Conservation (phyloP, 192 early-diverging fungal species). For the Coemansia sp. region DNA sequence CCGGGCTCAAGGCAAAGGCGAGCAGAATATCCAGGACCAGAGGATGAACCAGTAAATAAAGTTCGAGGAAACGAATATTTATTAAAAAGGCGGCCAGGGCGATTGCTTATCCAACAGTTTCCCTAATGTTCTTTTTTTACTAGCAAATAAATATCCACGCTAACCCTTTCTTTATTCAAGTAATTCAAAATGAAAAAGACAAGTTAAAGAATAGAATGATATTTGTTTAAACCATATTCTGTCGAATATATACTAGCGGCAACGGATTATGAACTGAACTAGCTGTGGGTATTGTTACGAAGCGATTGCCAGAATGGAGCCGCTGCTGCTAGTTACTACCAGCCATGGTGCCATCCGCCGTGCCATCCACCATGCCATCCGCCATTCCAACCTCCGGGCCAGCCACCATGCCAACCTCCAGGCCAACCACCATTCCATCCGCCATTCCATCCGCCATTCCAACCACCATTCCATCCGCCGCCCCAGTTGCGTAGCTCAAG, state of each 20-base stretch:
- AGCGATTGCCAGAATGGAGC: too few species aligned
- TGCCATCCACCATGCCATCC: neutral
- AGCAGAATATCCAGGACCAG: constrained; percentile 37
- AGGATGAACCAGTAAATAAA: neutral
- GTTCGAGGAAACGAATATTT: neutral
- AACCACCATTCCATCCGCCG: neutral
- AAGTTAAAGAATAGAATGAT: neutral
- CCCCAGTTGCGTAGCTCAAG: neutral
- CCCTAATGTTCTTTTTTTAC: neutral
- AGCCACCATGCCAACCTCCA: neutral
- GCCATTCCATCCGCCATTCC: neutral
- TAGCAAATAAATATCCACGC: neutral
- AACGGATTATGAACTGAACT: too few species aligned
- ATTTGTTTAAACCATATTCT: too few species aligned
- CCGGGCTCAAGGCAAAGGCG: neutral
- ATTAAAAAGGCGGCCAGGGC: neutral
- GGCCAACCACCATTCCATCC: neutral
- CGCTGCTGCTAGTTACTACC: neutral
- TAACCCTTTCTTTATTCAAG: neutral
- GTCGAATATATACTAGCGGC: too few species aligned
- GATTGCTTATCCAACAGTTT: neutral
- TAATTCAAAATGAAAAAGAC: neutral
- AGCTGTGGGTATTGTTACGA: too few species aligned
- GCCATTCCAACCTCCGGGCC: neutral
- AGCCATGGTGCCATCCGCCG: neutral